Evolutionary conservation across 208 protist genomes (phyloP), one percentile per base, ranked within the genome.

Genomic region (Tetramitus jugosus): DNA sequence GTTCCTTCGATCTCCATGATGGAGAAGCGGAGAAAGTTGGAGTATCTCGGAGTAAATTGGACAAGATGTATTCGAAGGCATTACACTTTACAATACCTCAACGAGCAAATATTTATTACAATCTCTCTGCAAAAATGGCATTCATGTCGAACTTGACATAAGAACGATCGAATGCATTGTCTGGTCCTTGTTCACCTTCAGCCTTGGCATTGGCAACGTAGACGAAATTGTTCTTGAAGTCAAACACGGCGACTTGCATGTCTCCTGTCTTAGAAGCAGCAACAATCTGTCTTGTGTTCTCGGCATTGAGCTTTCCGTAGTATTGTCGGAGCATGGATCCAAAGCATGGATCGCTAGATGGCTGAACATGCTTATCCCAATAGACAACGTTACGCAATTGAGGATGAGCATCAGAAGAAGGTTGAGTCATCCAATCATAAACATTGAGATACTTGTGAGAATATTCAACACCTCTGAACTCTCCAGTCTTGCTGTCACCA

Each of bases 391-490:
- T 52, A 7, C 6, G 2, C 3, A 76, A 52, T 42, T 23, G 4
- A 37, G 71, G 71, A 33, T 76, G 71, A 29, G 49, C 26, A 37
- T 37, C 26, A 76, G 26, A 53, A 0, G 4, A 2, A 46, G 64
- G 64, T 49, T 76, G 40, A 4, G 39, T 76, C 40, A 52, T 76
- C 39, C 39, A 45, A 45, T 76, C 35, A 46, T 35, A 76, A 26
- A 76, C 23, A 46, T 76, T 76, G 10, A 76, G 26, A 17, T 26
- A n/a, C 7, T 45, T 53, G 13, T 14, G 17, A 35, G 29, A 39
- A 53, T 76, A 76, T 31, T 76, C 42, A 45, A 76, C 35, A 31
- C 71, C 71, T 53, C 71, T 62, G 17, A 76, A 76, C 46, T 76
- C 4, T 20, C 40, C 40, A 31, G 13, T 53, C 7, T 52, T 76